Evolutionary conservation across 192 early-diverging fungal genomes (phyloP).

Genomic region (Funneliformis geosporum): DNA sequence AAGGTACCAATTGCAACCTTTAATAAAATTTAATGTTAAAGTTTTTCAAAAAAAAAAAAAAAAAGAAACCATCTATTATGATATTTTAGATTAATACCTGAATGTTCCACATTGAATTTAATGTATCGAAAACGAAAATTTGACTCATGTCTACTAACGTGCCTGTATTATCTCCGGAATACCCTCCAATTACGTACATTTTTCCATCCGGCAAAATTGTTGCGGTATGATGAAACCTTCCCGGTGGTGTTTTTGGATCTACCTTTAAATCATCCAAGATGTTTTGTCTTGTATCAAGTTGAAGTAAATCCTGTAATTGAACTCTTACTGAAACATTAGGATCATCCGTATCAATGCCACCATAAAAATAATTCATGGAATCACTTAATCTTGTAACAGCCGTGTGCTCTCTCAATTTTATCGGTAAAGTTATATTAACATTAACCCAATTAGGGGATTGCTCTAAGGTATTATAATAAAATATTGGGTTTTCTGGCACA

Average conservation of each 20-base stretch:
- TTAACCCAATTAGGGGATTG: background rate
- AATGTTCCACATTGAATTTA: background rate
- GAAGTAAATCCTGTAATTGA: conserved; percentile 20
- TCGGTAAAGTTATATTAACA: background rate
- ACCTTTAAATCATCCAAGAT: conserved; percentile 5
- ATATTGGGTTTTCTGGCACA: background rate
- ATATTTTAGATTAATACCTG: background rate
- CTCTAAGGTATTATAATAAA: background rate
- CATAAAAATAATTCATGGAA: conserved; percentile 30
- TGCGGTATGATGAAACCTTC: conserved; percentile 34
- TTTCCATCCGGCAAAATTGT: conserved; percentile 34
- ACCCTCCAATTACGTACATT: conserved; percentile 37
- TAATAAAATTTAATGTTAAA: too few species aligned
- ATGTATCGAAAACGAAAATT: conserved; percentile 21
- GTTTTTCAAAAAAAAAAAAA: background rate
- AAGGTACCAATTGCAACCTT: background rate
- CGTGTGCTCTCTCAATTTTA: conserved; percentile 27
- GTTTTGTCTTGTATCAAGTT: conserved; percentile 27
- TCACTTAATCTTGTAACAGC: conserved; percentile 20
- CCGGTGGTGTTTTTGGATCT: conserved; percentile 16
- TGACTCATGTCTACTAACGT: conserved; percentile 14
- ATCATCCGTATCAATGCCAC: conserved; percentile 18
- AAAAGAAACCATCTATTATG: background rate
- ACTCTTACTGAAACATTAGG: background rate
- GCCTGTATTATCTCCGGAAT: conserved; percentile 10